Percentiles rank a stretch among this genome's conserved stretches.
These are phyloP conservation scores for Aspergillus ruber DNA, from an alignment of 2,329 filamentous ascomycete genomes.

Conservation along the genomic window DNA sequence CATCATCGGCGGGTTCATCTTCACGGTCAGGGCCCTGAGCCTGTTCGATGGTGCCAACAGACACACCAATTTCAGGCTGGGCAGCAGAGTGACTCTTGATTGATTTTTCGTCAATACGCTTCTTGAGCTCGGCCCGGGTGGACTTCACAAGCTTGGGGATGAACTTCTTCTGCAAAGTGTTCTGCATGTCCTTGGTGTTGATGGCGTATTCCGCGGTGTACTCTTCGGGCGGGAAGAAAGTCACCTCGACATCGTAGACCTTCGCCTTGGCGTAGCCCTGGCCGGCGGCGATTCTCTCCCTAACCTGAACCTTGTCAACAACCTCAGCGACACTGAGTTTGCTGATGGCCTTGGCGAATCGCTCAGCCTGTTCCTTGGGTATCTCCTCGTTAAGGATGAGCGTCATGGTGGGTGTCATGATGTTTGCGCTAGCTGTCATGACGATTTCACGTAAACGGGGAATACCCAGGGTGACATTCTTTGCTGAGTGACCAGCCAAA, in stretches of 20 bases:
- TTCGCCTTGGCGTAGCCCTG: constrained; percentile 66
- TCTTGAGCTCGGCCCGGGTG: constrained; percentile 70
- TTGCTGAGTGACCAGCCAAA: constrained; percentile 94
- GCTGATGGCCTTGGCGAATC: constrained; percentile 88
- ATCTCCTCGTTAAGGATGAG: constrained; percentile 70
- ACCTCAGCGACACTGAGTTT: constrained; percentile 77
- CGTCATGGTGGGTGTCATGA: constrained; percentile 73
- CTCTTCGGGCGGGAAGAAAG: constrained; percentile 77
- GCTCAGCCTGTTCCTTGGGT: constrained; percentile 60
- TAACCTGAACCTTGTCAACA: constrained; percentile 71
- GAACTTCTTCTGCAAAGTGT: constrained; percentile 74
- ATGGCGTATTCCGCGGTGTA: constrained; percentile 85
- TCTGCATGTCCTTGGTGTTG: constrained; percentile 65
- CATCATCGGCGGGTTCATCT: constrained; percentile 59
- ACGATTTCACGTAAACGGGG: constrained; percentile 94
- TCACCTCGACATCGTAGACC: constrained; percentile 72
- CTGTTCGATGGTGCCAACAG: constrained; percentile 52
- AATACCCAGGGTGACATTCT: constrained; percentile 98
- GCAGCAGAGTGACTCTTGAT: constrained; percentile 56
- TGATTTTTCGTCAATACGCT: constrained; percentile 59
- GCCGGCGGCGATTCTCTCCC: constrained; percentile 70
- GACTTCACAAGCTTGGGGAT: constrained; percentile 64
- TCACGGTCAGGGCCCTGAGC: constrained; percentile 44
- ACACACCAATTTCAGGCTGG: constrained; percentile 67
- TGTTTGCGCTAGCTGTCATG: constrained; percentile 88